Base-by-base conservation (phyloP, 192 early-diverging fungal genomes). In the Dissophora ornata region DNA sequence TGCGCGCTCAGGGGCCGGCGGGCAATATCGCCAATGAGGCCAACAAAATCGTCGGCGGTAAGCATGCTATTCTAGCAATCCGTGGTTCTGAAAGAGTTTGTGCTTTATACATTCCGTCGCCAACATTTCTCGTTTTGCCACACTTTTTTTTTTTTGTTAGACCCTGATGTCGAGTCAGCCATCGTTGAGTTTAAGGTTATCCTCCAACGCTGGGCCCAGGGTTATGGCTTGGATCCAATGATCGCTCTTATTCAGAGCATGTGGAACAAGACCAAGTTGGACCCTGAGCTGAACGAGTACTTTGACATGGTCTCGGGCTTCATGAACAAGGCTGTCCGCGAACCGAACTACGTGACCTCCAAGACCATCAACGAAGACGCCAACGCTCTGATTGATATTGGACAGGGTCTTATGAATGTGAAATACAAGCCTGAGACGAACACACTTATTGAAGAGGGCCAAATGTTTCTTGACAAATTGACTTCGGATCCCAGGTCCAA, bases 191-290 rank as follows among this genome's bases (percentile, higher is more conserved):
- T 78, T 38, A 77, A 83, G 46, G 44, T 75, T 12, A 80, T 83
- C 26, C 57, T 80, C 19, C 71, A 83, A 54, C 67, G 57, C 13
- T 83, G 81, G 81, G 81, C 79, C 1, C 81, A 83, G 49, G 81
- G 71, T 4, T 58, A 80, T 21, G 24, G 52, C 8, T 49, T 83
- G 21, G 79, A 83, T 38, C 68, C 65, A 2, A 57, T 83, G n/a
- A 69, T 83, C 34, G 26, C 25, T 4, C 38, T 49, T 6, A 42
- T 83, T 19, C 50, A 80, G 28, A 49, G 69, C n/a, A 55, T 83
- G 18, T 62, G 59, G 46, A 11, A 25, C 10, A 66, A 59, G 15
- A 64, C 69, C 11, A 49, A 19, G 29, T 22, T 36, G 1, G 81
- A 83, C 28, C 61, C 71, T 1, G 53, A 80, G 16, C 36, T 82